phyloP scores from a whole-genome alignment of 2,329 filamentous ascomycete species.

The Neophaeococcomyces mojaviensis region DNA sequence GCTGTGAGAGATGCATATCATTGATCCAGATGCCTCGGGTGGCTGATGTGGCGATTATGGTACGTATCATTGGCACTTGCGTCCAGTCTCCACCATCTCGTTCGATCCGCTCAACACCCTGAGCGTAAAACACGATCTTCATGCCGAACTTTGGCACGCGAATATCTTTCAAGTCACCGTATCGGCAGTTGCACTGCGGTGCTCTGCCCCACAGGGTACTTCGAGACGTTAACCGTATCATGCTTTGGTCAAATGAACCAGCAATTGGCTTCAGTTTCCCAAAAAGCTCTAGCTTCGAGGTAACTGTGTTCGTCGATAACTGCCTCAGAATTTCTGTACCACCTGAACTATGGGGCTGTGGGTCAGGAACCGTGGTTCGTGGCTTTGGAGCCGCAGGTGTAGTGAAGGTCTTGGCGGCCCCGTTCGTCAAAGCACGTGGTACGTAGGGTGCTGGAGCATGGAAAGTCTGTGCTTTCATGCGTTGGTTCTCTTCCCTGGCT shows the following conservation, averaged over 20 bases:
- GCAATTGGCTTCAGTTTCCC: constrained; percentile 60
- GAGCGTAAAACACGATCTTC: constrained; percentile 66
- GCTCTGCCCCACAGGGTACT: constrained; percentile 73
- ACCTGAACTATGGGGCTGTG: background rate
- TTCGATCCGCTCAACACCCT: constrained; percentile 56
- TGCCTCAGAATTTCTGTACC: background rate
- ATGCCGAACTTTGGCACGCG: constrained; percentile 77
- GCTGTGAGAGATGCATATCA: constrained; percentile 53
- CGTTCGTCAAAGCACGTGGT: background rate
- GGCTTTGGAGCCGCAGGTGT: background rate
- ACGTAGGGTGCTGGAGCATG: background rate
- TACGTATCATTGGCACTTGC: constrained; percentile 49
- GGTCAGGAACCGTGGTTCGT: background rate
- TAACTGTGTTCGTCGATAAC: constrained; percentile 19
- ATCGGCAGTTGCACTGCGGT: constrained; percentile 59
- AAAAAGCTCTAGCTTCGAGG: constrained; percentile 38
- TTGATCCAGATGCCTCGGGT: constrained; percentile 72
- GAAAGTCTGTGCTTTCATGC: constrained; percentile 16
- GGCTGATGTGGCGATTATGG: constrained; percentile 73
- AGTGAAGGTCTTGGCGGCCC: constrained; percentile 5
- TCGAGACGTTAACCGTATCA: constrained; percentile 58
- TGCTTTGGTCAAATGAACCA: constrained; percentile 59
- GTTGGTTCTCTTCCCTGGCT: constrained; percentile 16
- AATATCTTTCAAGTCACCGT: constrained; percentile 55
- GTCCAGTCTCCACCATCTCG: constrained; percentile 50